A percentile compares a stretch with the other conserved stretches of the same genome.
These are phyloP conservation scores for Rosa lucieae DNA, from an alignment of 306 rosid genomes.

Conservation along the genomic window DNA sequence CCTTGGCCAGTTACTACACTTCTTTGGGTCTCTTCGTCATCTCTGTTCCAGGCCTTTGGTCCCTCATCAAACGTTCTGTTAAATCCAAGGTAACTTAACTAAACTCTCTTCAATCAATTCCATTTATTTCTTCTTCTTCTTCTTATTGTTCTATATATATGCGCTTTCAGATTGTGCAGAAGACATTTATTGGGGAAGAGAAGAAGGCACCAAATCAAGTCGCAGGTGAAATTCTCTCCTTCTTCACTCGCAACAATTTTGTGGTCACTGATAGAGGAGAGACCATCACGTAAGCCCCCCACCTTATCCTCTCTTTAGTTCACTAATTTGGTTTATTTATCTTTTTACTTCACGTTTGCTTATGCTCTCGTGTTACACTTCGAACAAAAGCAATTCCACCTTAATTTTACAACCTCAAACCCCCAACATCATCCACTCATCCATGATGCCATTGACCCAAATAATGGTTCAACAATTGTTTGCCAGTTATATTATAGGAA, in stretches of 20 bases:
- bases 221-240: conserved; percentile 88
- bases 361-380: background rate
- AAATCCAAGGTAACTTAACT: conserved; percentile 66
- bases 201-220: conserved; percentile 58
- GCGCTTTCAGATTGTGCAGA: conserved; percentile 69
- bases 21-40: conserved; percentile 92
- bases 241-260: conserved; percentile 85
- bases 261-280: conserved; percentile 76
- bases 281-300: conserved; percentile 63
- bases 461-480: background rate
- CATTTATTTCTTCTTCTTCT: background rate
- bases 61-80: conserved; percentile 95
- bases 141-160: background rate
- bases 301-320: background rate
- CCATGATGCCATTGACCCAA: background rate
- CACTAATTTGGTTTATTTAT: background rate
- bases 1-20: conserved; percentile 87
- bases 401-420: background rate
- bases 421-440: background rate
- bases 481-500: background rate
- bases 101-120: too few species aligned
- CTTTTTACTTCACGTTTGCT: background rate
- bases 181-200: conserved; percentile 65
- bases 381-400: background rate
- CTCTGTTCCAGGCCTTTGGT: conserved; percentile 95